Evolutionary conservation across 441 rosid genomes (phyloP), one percentile per base, ranked within the genome.

Genomic region (Populus tomentosa): DNA sequence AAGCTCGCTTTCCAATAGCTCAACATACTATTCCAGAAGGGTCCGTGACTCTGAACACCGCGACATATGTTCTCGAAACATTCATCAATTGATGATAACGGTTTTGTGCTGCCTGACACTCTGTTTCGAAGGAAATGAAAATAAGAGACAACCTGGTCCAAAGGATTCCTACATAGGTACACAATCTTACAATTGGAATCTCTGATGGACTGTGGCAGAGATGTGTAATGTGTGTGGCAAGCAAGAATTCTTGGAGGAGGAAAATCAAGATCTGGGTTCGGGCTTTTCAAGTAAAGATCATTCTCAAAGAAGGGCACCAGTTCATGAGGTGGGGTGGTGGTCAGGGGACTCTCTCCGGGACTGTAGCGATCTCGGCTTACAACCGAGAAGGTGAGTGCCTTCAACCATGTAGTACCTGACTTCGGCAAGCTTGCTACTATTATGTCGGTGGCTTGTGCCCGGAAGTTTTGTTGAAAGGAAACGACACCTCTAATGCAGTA

Each of bases 141-240:
- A 5, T 7, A 1, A 0, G 83, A 80, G 13, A 82, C 32, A 42
- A 75, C 11, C 8, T 33, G 53, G 26, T 82, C 85, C 73, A 76
- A 28, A 1, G 86, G 84, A 66, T 84, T 77, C n/a, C 84, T 77
- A 28, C 84, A 79, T 3, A 75, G 10, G n/a, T 84, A 82, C n/a
- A 84, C 85, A 10, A 80, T 73, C 7, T 42, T 59, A 42, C 75
- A 78, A 0, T 35, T 59, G 13, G 77, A 72, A 18, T 38, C 21
- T 6, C 10, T 62, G 7, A 78, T 26, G 26, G 78, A 50, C 18
- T 4, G 11, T 10, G 80, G 80, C 30, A 72, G 32, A 67, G 67
- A 38, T 2, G 28, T 5, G 65, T 64, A 80, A 3, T 82, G 78
- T 0, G 33, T 2, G 32, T 80, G 84, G 4, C 76, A 68, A 5